These are phyloP conservation scores for Copromyces sp. DNA, from an alignment of 495 filamentous ascomycete genomes.

Conservation along the genomic window DNA sequence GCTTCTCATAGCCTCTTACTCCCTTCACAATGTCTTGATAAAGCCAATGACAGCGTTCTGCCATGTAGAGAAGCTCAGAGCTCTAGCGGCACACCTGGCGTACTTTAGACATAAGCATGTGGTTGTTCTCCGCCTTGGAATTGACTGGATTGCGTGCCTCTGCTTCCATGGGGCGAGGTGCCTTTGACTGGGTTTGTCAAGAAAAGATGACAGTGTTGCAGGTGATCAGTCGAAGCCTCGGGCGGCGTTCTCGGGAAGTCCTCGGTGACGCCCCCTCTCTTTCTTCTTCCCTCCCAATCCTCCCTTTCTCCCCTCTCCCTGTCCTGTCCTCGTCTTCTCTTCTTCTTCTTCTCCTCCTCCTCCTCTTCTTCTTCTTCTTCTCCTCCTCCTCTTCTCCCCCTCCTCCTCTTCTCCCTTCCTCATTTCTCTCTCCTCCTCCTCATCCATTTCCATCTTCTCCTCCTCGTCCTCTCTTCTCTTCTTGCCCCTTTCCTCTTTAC, in stretches of 20 bases:
- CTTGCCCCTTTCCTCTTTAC: not conserved
- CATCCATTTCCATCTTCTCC: not conserved
- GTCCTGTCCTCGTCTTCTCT: not conserved
- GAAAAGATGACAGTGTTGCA: not conserved
- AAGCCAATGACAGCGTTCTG: not conserved
- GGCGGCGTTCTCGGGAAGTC: not conserved
- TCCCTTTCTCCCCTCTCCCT: no score
- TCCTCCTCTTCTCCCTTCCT: not conserved
- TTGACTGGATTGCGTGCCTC: not conserved
- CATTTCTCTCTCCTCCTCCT: not conserved
- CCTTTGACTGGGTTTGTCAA: not conserved
- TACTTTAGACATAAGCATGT: not conserved
- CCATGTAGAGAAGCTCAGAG: not conserved
- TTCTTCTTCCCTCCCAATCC: not conserved
- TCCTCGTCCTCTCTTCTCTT: not conserved
- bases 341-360: not conserved
- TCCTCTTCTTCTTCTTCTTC: not conserved
- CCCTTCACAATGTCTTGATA: not conserved
- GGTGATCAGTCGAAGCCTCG: not conserved
- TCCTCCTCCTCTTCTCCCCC: not conserved
- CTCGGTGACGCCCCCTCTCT: rapidly evolving
- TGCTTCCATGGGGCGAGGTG: not conserved
- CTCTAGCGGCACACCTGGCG: not conserved
- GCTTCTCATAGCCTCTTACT: not conserved
- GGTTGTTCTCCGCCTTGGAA: not conserved